Evolutionary conservation across 176 grass and related monocot species (phyloP).

Genomic region (Oryza australiensis): DNA sequence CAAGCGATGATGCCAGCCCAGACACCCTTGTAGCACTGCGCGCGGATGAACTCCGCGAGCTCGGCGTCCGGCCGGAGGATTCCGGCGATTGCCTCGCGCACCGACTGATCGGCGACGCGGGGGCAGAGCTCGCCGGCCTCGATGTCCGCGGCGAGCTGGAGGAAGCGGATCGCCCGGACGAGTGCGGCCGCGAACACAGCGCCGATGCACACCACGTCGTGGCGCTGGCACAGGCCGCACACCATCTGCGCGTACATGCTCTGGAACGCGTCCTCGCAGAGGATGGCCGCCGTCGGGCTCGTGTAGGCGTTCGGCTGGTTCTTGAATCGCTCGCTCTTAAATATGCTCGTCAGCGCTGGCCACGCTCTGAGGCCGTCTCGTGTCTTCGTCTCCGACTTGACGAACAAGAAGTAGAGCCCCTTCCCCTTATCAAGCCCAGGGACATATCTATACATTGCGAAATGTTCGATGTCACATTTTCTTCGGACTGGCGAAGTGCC

Average conservation of each 20-base stretch:
- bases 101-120: not conserved
- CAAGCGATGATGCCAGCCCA: not conserved
- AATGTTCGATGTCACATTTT: too few species aligned
- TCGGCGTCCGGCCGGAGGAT: not conserved
- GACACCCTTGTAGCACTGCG: not conserved
- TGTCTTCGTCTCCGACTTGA: not conserved
- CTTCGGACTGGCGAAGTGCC: too few species aligned
- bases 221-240: constrained; percentile 53
- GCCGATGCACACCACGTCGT: constrained; percentile 46
- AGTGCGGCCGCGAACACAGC: constrained; percentile 33
- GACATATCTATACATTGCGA: not conserved
- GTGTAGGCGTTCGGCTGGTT: not conserved
- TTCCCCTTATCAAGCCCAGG: not conserved
- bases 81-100: not conserved
- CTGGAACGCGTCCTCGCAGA: constrained; percentile 41
- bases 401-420: not conserved
- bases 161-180: not conserved
- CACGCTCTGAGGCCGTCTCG: not conserved
- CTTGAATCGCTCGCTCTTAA: not conserved
- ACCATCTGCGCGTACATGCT: constrained; percentile 73
- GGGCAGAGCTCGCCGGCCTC: not conserved
- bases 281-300: not conserved
- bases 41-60: not conserved
- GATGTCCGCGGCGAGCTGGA: not conserved
- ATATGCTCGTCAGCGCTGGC: not conserved